Base-by-base conservation (phyloP, 306 rosid genomes). In the Cotoneaster glaucophyllus region DNA sequence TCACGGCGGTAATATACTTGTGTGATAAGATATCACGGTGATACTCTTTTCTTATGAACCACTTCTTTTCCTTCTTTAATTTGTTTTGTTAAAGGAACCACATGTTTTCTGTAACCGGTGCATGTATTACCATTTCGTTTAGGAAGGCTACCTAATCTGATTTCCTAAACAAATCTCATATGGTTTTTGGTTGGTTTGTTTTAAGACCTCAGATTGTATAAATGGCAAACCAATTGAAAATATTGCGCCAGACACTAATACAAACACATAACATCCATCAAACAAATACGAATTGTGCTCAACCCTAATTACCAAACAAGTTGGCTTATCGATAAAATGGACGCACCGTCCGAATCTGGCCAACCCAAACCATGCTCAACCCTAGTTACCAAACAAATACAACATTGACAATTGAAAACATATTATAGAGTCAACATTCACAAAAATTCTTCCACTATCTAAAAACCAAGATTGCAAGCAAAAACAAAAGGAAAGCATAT, bases 401-500 rank as follows among this genome's bases (percentile, higher is more conserved):
- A 78, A 62, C 6, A 32, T 58, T 14, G 29, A 48, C 50, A 61
- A 8, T n/a, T 11, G 28, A 4, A 11, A 11, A 2, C 31, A 24
- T 24, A 22, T 4, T 11, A 22, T 48, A 50, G 54, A 17, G 54
- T 50, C 54, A 50, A 15, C 21, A 50, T 50, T 61, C 21, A 28
- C 66, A 12, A 26, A 61, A n/a, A 26, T 12, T 26, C 32, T 67
- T 24, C 52, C 54, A 57, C 26, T 9, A 17, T 7, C 12, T 74
- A 31, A 24, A 62, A 53, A 4, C 18, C 13, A 28, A 13, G 41
- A 76, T 31, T 17, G 70, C 74, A 84, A 69, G 79, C 69, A 65
- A 71, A 57, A 77, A 68, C 14, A 26, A 50, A 73, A 15, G 45
- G 67, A 19, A 71, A 21, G 11, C 28, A 73, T 5, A 41, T 11